Conservation (phyloP, 306 rosid species). For the Luffa aegyptiaca region DNA sequence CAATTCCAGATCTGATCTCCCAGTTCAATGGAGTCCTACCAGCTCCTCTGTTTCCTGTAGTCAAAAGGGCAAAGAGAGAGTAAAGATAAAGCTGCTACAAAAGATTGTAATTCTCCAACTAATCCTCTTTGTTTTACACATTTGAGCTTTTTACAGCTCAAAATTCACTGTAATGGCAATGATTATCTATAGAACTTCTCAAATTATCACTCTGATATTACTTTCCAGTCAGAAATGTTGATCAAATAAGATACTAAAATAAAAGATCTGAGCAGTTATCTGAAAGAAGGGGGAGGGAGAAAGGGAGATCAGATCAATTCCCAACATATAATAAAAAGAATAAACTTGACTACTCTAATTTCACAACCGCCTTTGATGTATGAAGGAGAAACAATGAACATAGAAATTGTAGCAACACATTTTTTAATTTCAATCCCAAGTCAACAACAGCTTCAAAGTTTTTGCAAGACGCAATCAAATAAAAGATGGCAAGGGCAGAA, state of each 20-base stretch:
- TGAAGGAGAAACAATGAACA: background rate
- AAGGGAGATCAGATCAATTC: background rate
- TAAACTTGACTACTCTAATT: background rate
- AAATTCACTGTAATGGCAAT: background rate
- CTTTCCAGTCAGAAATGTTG: background rate
- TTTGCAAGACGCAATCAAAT: background rate
- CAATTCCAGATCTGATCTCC: conserved; percentile 37
- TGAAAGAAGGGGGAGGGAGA: background rate
- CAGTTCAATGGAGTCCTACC: conserved; percentile 42
- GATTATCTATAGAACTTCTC: background rate
- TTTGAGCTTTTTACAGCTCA: background rate
- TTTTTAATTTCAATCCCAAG: background rate
- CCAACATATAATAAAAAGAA: background rate
- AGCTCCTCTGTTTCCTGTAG: conserved; percentile 43
- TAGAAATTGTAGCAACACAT: background rate
- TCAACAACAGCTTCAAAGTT: background rate
- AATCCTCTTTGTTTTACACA: background rate
- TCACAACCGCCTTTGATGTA: background rate
- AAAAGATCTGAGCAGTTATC: background rate
- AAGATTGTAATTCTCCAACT: background rate
- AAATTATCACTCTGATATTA: background rate
- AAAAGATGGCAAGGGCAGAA: background rate
- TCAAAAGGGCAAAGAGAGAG: background rate
- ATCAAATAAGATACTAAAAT: background rate
- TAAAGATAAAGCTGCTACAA: conserved; percentile 2